phyloP scores from a whole-genome alignment of 345 rosid species.

The Acer negundo region DNA sequence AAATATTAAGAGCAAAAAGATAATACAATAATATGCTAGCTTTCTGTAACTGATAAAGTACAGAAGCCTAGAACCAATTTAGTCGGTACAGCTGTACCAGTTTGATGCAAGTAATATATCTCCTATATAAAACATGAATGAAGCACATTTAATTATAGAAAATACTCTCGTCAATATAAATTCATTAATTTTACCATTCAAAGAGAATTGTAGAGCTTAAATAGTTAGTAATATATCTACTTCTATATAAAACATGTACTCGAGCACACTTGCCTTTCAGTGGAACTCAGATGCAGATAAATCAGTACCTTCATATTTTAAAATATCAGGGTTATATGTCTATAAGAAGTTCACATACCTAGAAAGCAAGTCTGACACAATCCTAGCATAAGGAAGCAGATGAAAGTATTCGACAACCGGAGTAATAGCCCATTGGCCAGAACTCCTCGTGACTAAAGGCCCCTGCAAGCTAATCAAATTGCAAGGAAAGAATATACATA shows the following conservation, averaged over 20 bases:
- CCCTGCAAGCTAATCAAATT: slow-evolving; percentile 52
- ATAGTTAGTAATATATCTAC: neutral
- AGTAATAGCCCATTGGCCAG: slow-evolving; percentile 37
- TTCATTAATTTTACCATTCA: neutral
- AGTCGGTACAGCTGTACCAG: neutral
- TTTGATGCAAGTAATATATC: neutral
- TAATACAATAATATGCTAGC: neutral
- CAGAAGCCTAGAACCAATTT: neutral
- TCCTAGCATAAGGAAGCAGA: slow-evolving; percentile 53
- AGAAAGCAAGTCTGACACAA: slow-evolving; percentile 48
- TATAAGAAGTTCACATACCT: slow-evolving; percentile 36
- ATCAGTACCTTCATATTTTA: neutral
- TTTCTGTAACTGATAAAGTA: neutral
- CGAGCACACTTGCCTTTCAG: neutral
- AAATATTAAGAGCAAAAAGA: neutral
- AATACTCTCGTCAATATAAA: neutral
- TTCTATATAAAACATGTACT: neutral
- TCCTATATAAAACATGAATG: neutral
- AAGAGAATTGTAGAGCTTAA: neutral
- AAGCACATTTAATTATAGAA: neutral
- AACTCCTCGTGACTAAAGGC: slow-evolving; percentile 41
- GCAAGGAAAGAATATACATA: slow-evolving; percentile 7
- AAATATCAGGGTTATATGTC: neutral
- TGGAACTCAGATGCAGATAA: neutral
- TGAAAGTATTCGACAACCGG: slow-evolving; percentile 54